Conservation (phyloP, 441 rosid genomes). For the Adansonia grandidieri region DNA sequence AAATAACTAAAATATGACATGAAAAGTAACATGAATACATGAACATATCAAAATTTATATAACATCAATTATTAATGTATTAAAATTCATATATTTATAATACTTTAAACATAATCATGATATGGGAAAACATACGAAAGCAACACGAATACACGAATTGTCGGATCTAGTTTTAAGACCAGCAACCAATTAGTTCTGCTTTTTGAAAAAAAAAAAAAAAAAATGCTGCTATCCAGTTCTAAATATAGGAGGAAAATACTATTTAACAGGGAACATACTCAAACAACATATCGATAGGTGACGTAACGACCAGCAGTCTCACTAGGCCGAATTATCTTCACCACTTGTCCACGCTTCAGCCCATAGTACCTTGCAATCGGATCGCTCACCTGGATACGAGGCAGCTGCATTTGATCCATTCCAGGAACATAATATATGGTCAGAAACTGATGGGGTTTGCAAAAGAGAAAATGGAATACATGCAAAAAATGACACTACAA, state of each 20-base stretch:
- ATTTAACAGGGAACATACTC: slow-evolving; percentile 20
- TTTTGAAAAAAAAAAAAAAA: not conserved
- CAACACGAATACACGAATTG: not conserved
- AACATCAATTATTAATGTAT: too few species aligned
- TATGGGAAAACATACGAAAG: not conserved
- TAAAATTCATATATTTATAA: too few species aligned
- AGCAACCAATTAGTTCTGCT: not conserved
- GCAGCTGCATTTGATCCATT: slow-evolving; percentile 55
- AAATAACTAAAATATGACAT: too few species aligned
- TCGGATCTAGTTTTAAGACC: not conserved
- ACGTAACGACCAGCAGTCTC: slow-evolving; percentile 95
- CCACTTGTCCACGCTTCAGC: slow-evolving; percentile 90
- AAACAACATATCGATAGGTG: slow-evolving; percentile 82
- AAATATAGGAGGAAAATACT: not conserved
- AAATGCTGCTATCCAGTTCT: not conserved
- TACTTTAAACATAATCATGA: not conserved
- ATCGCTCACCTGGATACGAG: slow-evolving; percentile 86
- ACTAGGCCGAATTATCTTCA: slow-evolving; percentile 89
- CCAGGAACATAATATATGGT: slow-evolving; percentile 21
- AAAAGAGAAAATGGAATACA: not conserved
- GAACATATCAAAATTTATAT: too few species aligned
- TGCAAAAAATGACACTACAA: not conserved
- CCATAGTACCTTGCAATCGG: slow-evolving; percentile 95
- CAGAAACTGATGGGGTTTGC: not conserved
- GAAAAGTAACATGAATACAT: too few species aligned